Base-by-base conservation (phyloP, 306 rosid genomes). In the Vicia villosa region DNA sequence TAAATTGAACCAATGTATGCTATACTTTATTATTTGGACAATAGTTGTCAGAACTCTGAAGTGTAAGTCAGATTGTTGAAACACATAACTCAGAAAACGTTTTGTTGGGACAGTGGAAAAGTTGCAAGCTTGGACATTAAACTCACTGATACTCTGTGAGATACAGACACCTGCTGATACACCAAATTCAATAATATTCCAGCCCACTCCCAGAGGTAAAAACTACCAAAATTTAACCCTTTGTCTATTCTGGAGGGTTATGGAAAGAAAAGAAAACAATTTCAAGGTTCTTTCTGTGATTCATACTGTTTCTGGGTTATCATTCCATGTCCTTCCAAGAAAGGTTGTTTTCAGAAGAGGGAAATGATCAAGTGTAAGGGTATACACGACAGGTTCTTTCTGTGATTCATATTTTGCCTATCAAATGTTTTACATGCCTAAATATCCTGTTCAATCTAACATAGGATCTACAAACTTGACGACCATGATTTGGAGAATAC, bases 401-500 rank as follows among this genome's bases (percentile, higher is more conserved):
- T 6, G 9, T 32, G 37, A 32, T 32, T 12, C 38, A 56, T 56
- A 7, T 56, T 56, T 56, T 26, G 5, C 41, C 63, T 6, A 28
- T 56, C 62, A 24, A 38, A 56, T 56, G 34, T 58, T 58, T 8
- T n/a, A 58, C 41, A 32, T 30, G 43, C 22, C 42, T 32, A 32
- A 30, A 15, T 32, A 1, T 19, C 43, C n/a, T 4, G 63, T 28
- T 41, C 63, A 57, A 59, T n/a, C 24, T 7, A 12, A 59, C 8
- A 26, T 32, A 30, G 64, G 64, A 58, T 58, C 64, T 8, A n/a
- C 14, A 10, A 58, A 36, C 7, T n/a, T 32, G 42, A 15, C 43
- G 32, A 8, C 65, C 24, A 59, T 32, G 43, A 32, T 32, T 15
- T 59, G 20, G 65, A 59, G 19, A 57, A 10, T 57, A 57, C 63